Percentiles rank a stretch among this genome's conserved stretches.
phyloP scores from a whole-genome alignment of 208 protist species.

The Porcisia deanei region DNA sequence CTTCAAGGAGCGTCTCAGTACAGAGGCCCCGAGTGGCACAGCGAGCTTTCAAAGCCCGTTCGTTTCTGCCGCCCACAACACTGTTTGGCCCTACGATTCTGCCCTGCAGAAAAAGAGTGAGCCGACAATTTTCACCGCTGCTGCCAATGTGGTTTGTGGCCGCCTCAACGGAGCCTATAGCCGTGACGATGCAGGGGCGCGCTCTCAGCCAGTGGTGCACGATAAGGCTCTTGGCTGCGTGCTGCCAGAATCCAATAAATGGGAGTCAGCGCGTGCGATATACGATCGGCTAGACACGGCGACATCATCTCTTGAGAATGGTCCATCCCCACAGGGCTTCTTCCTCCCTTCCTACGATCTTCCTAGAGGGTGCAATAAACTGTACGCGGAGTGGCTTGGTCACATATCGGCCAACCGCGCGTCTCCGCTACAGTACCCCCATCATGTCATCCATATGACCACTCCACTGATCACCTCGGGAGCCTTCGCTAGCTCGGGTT shows the following conservation, averaged over 20 bases:
- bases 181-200: slow-evolving; percentile 10
- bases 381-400: slow-evolving; percentile 31
- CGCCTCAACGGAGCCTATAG: slow-evolving; percentile 13
- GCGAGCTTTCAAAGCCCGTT: slow-evolving; percentile 27
- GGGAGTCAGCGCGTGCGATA: slow-evolving; percentile 13
- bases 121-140: slow-evolving; percentile 18
- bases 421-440: slow-evolving; percentile 38
- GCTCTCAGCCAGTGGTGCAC: not conserved
- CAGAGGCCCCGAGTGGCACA: not conserved
- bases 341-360: not conserved
- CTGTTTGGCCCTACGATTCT: slow-evolving; percentile 23
- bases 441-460: slow-evolving; percentile 29
- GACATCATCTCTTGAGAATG: not conserved
- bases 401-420: slow-evolving; percentile 24
- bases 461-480: not conserved
- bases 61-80: slow-evolving; percentile 23
- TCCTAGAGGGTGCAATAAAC: not conserved
- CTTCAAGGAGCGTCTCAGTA: slow-evolving; percentile 14
- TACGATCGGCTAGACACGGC: slow-evolving; percentile 2
- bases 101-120: not conserved
- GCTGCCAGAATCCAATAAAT: slow-evolving; percentile 5
- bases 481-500: not conserved
- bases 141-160: slow-evolving; percentile 25
- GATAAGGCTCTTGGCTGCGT: not conserved
- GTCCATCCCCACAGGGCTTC: not conserved